Conservation (phyloP, 148 eudicot species). For the Rhododendron kiyosumense region DNA sequence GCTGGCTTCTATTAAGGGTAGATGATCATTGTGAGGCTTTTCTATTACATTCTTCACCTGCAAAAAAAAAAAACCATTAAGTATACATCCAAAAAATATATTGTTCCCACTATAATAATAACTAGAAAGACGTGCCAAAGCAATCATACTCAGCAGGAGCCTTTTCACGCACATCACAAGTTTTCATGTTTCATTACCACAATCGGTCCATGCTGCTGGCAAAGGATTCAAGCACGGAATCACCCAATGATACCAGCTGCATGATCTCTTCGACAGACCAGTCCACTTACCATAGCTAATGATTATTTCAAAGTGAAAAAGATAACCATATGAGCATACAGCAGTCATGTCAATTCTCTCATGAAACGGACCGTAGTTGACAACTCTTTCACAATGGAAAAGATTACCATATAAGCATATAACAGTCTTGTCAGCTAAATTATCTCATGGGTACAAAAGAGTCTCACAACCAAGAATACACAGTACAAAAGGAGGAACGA, state of each 20-base stretch:
- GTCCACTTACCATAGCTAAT: neutral
- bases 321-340: neutral
- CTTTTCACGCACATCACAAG: neutral
- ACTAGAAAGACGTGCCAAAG: neutral
- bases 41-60: slow-evolving; percentile 93
- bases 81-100: neutral
- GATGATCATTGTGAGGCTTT: slow-evolving; percentile 93
- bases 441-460: neutral
- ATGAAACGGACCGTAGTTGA: neutral
- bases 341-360: neutral
- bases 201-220: neutral
- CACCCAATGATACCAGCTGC: slow-evolving; percentile 2
- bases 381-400: neutral
- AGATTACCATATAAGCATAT: neutral
- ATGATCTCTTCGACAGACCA: neutral
- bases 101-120: neutral
- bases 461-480: neutral
- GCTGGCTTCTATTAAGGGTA: slow-evolving; percentile 95
- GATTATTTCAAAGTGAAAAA: neutral
- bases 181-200: neutral
- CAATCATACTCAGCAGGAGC: neutral
- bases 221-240: neutral
- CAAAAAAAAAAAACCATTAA: neutral
- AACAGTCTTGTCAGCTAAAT: neutral
- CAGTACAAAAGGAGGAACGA: neutral